Base-by-base conservation (phyloP, 306 rosid species). In the Quercus dentata region DNA sequence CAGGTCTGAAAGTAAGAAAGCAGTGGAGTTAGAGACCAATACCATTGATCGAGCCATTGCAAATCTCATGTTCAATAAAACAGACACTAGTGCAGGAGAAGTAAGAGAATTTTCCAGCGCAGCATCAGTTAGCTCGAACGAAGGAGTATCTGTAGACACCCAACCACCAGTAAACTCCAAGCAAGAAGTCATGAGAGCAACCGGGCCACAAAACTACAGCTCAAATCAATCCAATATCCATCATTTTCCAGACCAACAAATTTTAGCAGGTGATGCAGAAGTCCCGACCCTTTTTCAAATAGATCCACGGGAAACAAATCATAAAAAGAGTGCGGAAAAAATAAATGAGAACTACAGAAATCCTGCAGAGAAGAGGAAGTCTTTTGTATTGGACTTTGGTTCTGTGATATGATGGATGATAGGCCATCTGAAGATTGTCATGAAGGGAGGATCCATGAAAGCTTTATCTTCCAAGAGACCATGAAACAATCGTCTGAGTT, bases 41-140 rank as follows among this genome's bases (percentile, higher is more conserved):
- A 73, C 78, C 21, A 78, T 91, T 69, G 97, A 93, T 87, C 86
- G 97, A 80, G 94, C 97, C n/a, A 83, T 89, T 31, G 97, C 97
- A 13, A 91, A 84, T 83, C 92, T 93, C 84, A 89, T 91, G 92
- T 93, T 89, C 87, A 91, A 84, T 71, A 85, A 84, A 77, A 86
- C 72, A 76, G 92, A 89, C 46, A 67, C 62, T 2, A 79, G 75
- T 64, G 67, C 35, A 7, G 82, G 74, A 81, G 87, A 81, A 68
- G 67, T 54, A 7, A 84, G 74, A 81, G 87, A 81, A 68, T 78
- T 77, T 75, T 76, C 89, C 75, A 69, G 69, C 5, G 73, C 86
- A 20, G 54, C 83, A 62, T 69, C 87, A 20, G 54, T 57, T 70
- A 71, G 75, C 52, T 63, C 80, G 19, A 69, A 69, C 5, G 56